These are phyloP conservation scores for Picochlorum sp. DNA, from an alignment of 139 green algal genomes.

Conservation along the genomic window DNA sequence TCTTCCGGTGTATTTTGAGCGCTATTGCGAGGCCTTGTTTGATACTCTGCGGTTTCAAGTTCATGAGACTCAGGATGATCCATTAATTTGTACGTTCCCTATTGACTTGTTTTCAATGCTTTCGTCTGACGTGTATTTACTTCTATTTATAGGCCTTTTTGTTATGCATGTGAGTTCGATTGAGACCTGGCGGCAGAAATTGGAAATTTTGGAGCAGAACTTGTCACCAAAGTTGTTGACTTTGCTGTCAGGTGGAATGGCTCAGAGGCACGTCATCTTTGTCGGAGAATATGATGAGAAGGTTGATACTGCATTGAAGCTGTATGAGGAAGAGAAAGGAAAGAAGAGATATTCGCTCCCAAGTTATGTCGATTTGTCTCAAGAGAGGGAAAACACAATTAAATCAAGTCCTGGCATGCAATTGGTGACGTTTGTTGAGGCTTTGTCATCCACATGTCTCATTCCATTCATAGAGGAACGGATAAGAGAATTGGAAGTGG, in stretches of 20 bases:
- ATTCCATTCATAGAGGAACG: conserved; percentile 61
- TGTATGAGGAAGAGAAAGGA: no score
- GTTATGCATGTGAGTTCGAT: neutral
- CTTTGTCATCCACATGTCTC: conserved; percentile 32
- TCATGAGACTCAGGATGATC: neutral
- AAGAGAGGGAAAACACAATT: conserved; percentile 2
- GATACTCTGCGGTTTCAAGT: neutral
- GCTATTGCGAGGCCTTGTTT: conserved; percentile 66
- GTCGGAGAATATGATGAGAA: no score
- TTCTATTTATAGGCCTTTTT: neutral
- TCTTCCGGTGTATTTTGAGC: conserved; percentile 55
- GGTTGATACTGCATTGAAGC: no score
- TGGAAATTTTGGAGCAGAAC: neutral
- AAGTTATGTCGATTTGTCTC: no score
- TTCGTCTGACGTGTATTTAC: neutral
- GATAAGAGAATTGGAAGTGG: conserved; percentile 45
- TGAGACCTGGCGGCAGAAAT: neutral
- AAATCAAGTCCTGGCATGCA: no score
- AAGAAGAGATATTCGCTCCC: no score
- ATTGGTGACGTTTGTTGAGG: conserved; percentile 26
- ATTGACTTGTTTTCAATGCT: neutral
- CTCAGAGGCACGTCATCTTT: no score
- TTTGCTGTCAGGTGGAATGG: no score
- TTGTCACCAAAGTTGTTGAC: neutral
- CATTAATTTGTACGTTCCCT: conserved; percentile 1